Evolutionary conservation across 768 basidiomycete species (phyloP).

Genomic region (Xerocomus potaroensis): DNA sequence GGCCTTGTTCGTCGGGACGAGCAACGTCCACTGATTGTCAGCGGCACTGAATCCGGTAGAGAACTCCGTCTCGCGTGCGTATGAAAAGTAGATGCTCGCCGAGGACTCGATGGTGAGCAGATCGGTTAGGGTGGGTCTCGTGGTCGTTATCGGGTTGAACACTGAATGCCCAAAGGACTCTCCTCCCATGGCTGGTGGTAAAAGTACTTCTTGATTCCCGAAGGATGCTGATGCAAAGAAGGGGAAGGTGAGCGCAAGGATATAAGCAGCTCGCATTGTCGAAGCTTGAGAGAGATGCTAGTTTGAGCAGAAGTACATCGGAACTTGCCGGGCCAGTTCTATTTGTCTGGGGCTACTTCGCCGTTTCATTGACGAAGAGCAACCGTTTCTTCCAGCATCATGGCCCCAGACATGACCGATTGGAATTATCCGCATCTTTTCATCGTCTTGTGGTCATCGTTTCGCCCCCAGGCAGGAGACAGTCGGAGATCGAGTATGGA

Average conservation of each 20-base stretch:
- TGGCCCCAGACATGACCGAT: too few species aligned
- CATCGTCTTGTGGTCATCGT: too few species aligned
- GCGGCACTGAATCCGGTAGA: constrained; percentile 42
- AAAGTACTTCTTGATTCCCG: constrained; percentile 25
- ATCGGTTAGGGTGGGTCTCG: constrained; percentile 63
- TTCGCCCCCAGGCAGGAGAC: too few species aligned
- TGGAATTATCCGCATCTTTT: too few species aligned
- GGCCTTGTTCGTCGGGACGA: constrained; percentile 86
- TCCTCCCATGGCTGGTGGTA: constrained; percentile 14
- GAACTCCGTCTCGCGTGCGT: constrained; percentile 68
- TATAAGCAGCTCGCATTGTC: constrained; percentile 12
- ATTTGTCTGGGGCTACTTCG: too few species aligned
- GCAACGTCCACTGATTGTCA: constrained; percentile 45
- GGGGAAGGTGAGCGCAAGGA: constrained; percentile 29
- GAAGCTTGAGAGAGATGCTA: background rate
- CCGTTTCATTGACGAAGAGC: too few species aligned
- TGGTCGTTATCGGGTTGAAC: constrained; percentile 37
- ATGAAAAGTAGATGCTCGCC: constrained; percentile 80
- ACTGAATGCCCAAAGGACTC: constrained; percentile 5
- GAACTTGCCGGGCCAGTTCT: constrained; percentile 3
- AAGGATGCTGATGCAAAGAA: constrained; percentile 29
- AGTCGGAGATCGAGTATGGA: too few species aligned
- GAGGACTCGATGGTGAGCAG: constrained; percentile 72
- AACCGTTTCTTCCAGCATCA: too few species aligned
- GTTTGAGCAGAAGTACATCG: background rate